These are phyloP conservation scores for Vanrija sp. DNA, from an alignment of 1,284 basidiomycete genomes.

Conservation along the genomic window DNA sequence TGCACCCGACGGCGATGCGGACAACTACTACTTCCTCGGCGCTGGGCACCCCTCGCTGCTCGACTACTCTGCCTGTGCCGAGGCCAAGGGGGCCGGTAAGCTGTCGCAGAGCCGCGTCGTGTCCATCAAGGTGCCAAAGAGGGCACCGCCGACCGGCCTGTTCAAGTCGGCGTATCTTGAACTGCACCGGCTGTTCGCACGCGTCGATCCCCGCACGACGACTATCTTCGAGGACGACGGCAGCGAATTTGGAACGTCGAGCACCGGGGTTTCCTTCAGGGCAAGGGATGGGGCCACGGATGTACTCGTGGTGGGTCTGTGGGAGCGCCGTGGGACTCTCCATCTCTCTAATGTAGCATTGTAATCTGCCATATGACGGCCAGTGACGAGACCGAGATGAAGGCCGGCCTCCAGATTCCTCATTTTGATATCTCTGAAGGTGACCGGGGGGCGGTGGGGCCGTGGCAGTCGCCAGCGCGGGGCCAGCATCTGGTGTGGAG, in stretches of 20 bases:
- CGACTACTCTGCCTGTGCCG: not conserved
- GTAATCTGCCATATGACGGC: too few species aligned
- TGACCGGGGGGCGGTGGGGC: too few species aligned
- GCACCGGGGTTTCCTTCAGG: not conserved
- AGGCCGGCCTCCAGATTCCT: too few species aligned
- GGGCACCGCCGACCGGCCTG: not conserved
- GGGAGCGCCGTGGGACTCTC: not conserved
- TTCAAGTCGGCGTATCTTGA: not conserved
- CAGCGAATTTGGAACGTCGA: not conserved
- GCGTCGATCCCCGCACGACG: conserved; percentile 2
- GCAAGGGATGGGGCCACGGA: not conserved
- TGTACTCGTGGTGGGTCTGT: not conserved
- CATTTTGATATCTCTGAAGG: too few species aligned
- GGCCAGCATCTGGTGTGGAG: too few species aligned
- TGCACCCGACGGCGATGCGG: not conserved
- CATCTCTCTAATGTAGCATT: too few species aligned
- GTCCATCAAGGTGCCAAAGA: not conserved
- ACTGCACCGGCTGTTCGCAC: conserved; percentile 2
- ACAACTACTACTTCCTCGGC: conserved; percentile 6
- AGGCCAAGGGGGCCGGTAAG: not conserved
- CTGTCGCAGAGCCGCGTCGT: not conserved
- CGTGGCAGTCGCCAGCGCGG: too few species aligned
- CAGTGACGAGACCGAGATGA: too few species aligned
- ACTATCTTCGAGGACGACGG: conserved; percentile 9
- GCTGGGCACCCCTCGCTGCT: conserved; percentile 4